Conservation (phyloP, 768 basidiomycete species). For the Mycena capillaripes region DNA sequence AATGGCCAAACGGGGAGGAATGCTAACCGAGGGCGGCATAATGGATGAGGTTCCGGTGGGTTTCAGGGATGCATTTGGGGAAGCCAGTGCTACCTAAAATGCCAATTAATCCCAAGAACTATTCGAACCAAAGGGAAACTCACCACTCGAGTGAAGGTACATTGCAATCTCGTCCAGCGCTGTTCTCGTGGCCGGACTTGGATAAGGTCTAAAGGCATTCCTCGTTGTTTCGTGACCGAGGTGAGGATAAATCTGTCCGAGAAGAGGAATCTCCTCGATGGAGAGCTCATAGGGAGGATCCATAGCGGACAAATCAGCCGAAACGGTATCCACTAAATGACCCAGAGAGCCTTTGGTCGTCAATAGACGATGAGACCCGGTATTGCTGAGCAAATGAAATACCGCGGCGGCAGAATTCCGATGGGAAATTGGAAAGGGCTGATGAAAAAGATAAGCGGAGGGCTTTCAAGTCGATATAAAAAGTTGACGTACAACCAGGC, state of each 20-base stretch:
- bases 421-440: constrained; percentile 59
- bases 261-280: constrained; percentile 51
- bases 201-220: constrained; percentile 48
- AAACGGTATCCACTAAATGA: constrained; percentile 46
- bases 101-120: constrained; percentile 10
- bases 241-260: constrained; percentile 54
- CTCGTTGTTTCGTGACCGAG: constrained; percentile 51
- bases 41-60: constrained; percentile 17
- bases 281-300: constrained; percentile 40
- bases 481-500: constrained; percentile 47
- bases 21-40: constrained; percentile 6
- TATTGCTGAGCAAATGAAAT: constrained; percentile 52
- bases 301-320: constrained; percentile 32
- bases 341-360: constrained; percentile 43
- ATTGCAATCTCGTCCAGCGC: constrained; percentile 44
- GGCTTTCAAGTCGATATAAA: background rate
- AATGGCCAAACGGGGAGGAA: background rate
- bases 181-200: constrained; percentile 26
- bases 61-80: constrained; percentile 28
- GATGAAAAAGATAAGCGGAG: background rate
- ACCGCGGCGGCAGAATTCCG: constrained; percentile 55
- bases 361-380: constrained; percentile 53
- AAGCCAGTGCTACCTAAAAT: constrained; percentile 26
- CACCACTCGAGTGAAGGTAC: constrained; percentile 55
- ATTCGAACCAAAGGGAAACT: constrained; percentile 29